These are phyloP conservation scores for Calocera viscosa DNA, from an alignment of 768 basidiomycete species.

Conservation along the genomic window DNA sequence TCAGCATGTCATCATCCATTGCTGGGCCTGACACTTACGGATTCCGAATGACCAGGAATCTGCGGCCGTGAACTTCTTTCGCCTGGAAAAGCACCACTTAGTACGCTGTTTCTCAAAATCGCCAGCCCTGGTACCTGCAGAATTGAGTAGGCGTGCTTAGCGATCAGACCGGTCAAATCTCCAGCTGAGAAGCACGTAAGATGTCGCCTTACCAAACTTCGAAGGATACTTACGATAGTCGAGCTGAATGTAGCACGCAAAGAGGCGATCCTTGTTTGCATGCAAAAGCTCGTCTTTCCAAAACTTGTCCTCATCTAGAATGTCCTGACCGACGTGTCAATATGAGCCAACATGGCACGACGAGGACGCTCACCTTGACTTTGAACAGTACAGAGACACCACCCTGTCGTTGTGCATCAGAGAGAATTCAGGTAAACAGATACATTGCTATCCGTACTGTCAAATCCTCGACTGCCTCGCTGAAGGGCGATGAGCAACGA, in stretches of 20 bases:
- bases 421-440: background rate
- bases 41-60: conserved; percentile 39
- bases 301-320: conserved; percentile 36
- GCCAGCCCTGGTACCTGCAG: conserved; percentile 22
- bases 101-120: conserved; percentile 22
- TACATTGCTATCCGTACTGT: background rate
- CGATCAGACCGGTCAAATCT: background rate
- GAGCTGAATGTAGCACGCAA: conserved; percentile 36
- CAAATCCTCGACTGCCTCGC: background rate
- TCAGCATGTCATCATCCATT: background rate
- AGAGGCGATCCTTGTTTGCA: conserved; percentile 41
- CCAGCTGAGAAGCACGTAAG: background rate
- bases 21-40: conserved; percentile 20
- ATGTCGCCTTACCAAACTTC: background rate
- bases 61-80: conserved; percentile 34
- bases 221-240: background rate
- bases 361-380: background rate
- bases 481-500: background rate
- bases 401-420: background rate
- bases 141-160: background rate
- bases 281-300: conserved; percentile 42
- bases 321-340: background rate
- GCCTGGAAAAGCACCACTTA: conserved; percentile 31
- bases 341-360: background rate
- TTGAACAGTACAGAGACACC: background rate